A percentile compares a stretch with the other conserved stretches of the same genome.
These are phyloP conservation scores for Quercus aquifolioides DNA, from an alignment of 306 rosid genomes.

Conservation along the genomic window DNA sequence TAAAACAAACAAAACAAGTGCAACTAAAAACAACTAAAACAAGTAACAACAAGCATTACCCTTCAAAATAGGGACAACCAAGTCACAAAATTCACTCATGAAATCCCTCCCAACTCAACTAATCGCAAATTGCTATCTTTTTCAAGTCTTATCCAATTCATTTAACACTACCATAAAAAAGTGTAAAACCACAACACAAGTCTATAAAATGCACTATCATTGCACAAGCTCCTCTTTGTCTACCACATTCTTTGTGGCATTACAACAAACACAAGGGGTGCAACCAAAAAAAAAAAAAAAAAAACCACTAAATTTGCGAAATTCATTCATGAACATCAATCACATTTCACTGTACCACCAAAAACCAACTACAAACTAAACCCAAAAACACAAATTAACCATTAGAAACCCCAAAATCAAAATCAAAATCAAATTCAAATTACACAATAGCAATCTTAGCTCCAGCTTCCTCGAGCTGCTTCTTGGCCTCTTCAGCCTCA, in stretches of 20 bases:
- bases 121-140: neutral
- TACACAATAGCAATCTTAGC: slow-evolving; percentile 71
- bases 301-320: neutral
- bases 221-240: neutral
- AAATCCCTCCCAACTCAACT: too few relatives aligned
- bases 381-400: neutral
- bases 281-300: neutral
- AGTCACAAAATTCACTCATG: too few relatives aligned
- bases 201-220: neutral
- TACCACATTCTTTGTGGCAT: neutral
- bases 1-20: too few relatives aligned
- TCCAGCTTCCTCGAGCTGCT: slow-evolving; percentile 88
- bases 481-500: slow-evolving; percentile 91
- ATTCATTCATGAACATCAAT: neutral
- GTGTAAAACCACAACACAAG: neutral
- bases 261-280: neutral
- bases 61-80: too few relatives aligned
- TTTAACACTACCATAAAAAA: neutral
- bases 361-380: neutral
- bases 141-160: neutral
- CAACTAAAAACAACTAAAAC: too few relatives aligned
- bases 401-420: neutral
- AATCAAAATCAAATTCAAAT: slow-evolving; percentile 8
- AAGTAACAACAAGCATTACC: too few relatives aligned
- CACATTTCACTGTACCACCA: slow-evolving; percentile 14